Conservation (phyloP, 352 stramenopile species). For the Phytophthora pluvialis region DNA sequence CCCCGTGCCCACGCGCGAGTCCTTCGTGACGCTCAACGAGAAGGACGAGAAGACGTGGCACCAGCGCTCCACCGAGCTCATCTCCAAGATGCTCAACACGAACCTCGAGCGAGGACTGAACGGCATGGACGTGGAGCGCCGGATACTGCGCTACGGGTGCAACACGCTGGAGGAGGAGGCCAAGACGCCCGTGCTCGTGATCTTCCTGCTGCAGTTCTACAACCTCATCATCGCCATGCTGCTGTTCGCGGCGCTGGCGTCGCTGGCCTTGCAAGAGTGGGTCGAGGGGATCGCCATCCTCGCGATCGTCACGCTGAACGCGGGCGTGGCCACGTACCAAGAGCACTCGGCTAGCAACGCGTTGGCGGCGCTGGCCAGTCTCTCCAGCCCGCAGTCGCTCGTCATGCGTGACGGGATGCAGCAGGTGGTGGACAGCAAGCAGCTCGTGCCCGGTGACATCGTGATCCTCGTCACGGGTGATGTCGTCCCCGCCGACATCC, state of each 20-base stretch:
- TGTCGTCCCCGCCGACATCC: slow-evolving; percentile 92
- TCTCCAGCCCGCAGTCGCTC: slow-evolving; percentile 70
- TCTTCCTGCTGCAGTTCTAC: slow-evolving; percentile 83
- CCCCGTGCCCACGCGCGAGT: slow-evolving; percentile 49
- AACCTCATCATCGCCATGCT: slow-evolving; percentile 81
- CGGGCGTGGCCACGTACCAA: slow-evolving; percentile 63
- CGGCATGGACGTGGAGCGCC: slow-evolving; percentile 46
- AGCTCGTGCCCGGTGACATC: slow-evolving; percentile 80
- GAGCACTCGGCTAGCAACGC: slow-evolving; percentile 72
- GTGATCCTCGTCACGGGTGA: slow-evolving; percentile 93
- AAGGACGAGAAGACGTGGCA: slow-evolving; percentile 62
- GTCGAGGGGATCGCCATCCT: slow-evolving; percentile 78
- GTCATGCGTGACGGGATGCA: slow-evolving; percentile 72
- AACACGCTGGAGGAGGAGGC: slow-evolving; percentile 76
- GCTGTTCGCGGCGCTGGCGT: slow-evolving; percentile 61
- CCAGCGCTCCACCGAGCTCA: slow-evolving; percentile 46
- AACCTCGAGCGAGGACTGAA: slow-evolving; percentile 56
- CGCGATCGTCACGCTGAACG: slow-evolving; percentile 71
- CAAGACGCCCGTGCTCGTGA: slow-evolving; percentile 58
- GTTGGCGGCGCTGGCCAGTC: slow-evolving; percentile 58
- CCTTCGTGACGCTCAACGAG: slow-evolving; percentile 63
- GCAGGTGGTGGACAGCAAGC: slow-evolving; percentile 68
- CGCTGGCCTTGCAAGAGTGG: slow-evolving; percentile 63
- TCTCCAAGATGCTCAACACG: slow-evolving; percentile 62
- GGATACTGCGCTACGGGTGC: slow-evolving; percentile 50